Evolutionary conservation across 495 filamentous ascomycete genomes (phyloP), one percentile per base, ranked within the genome.

Genomic region (Xylaria sp.): DNA sequence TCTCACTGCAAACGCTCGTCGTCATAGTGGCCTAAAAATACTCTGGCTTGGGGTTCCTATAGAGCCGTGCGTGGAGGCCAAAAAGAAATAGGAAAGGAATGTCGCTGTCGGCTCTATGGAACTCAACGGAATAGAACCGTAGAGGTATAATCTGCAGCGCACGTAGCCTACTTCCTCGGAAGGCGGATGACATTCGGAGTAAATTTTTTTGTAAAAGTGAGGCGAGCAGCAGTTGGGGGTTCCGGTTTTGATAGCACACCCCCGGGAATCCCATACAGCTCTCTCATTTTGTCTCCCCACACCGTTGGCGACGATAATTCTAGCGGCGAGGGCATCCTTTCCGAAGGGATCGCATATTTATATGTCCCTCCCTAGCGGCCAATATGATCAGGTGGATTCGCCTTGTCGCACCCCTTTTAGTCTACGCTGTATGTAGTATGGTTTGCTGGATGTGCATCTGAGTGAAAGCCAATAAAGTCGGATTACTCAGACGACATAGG

Each of bases 161-260:
- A 65, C 35, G 26, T 65, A 66, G 46, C 63, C 31, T 66, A 66
- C 44, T n/a, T 52, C 31, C 3, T 50, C 17, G 15, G 29, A 50
- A 11, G 46, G 19, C 12, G 21, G 33, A 53, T 66, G 44, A 40
- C 43, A 19, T 64, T 24, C 9, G 57, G 62, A 52, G 62, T 50
- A 29, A 35, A 6, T 48, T 29, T 46, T 5, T 48, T 29, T 46
- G 5, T 6, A 31, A 67, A 67, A 67, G 64, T 67, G 64, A 67
- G 64, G 64, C 64, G 64, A 53, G 14, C 64, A 11, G n/a, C 35
- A n/a, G 48, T 55, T 67, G 64, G 64, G 64, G 64, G 31, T 17
- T 31, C 48, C 29, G 44, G 17, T 9, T n/a, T 50, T 43, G n/a
- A 46, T 50, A 50, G 29, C n/a, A 44, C 21, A 33, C 17, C 62